Evolutionary conservation across 371 early-diverging fungal genomes (phyloP), one percentile per base, ranked within the genome.

Genomic region (Mortierella sp.): DNA sequence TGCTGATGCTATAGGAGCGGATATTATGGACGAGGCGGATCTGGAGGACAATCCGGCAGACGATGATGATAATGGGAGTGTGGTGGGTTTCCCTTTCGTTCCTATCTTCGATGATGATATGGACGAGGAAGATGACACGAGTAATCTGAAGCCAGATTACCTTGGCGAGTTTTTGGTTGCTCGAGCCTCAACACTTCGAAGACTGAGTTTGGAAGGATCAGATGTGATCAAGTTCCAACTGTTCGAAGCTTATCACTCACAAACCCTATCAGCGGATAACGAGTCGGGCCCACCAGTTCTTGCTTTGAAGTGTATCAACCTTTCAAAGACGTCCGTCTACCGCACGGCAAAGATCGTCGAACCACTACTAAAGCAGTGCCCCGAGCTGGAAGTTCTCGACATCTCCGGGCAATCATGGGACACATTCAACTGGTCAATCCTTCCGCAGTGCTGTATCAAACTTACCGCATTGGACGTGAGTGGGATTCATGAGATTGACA

Each of bases 151-250:
- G 13, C 48, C 54, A 25, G 66, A 65, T 21, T 29, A 65, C 29
- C 59, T 65, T 27, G 66, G 66, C 17, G 37, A 45, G 21, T 41
- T 65, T 29, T 22, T 65, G 29, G 41, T 46, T 8, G 66, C 59
- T 0, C 44, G 58, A 2, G 66, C 59, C n/a, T 31, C 47, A 6
- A 65, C 59, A 14, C 22, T 65, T 22, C 46, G 3, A 27, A 31
- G 21, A 2, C 29, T 65, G 54, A 46, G 41, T 24, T 29, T 65
- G 6, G 58, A 46, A 21, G 59, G 54, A 3, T 37, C 41, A 1
- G 43, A 54, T 22, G 31, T 65, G 13, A 9, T 16, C 1, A 59
- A 59, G n/a, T 58, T 65, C 19, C 24, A 31, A n/a, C 31, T 65
- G 29, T 65, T 57, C 16, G 43, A 44, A n/a, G 22, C 50, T n/a